phyloP scores from a whole-genome alignment of 208 protist genomes.

The Acanthamoeba sp. region DNA sequence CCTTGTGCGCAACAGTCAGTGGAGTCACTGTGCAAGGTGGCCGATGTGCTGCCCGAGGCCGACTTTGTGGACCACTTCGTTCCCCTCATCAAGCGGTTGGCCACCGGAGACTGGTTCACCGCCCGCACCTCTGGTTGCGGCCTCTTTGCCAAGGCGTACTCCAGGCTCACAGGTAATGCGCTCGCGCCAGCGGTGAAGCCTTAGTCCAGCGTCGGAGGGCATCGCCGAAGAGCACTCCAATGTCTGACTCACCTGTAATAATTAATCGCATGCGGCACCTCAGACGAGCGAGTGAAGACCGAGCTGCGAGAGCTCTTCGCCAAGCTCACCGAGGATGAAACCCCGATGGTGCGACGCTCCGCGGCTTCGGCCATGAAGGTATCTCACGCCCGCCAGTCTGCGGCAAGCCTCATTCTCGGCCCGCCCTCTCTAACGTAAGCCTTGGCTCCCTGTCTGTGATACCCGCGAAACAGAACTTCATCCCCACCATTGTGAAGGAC shows the following conservation, averaged over 20 bases:
- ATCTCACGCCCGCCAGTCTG: no score
- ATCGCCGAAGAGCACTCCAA: no score
- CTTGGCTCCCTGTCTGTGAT: background rate
- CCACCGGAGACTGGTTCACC: conserved; percentile 95
- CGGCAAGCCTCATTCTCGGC: no score
- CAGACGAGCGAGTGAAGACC: conserved; percentile 46
- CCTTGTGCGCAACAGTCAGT: conserved; percentile 84
- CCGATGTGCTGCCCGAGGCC: conserved; percentile 87
- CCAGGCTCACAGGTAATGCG: conserved; percentile 71
- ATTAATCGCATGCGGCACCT: no score
- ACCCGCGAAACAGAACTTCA: conserved; percentile 69
- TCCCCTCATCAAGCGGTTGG: conserved; percentile 92
- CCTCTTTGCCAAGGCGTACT: conserved; percentile 95
- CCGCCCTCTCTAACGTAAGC: background rate
- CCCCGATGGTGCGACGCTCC: conserved; percentile 97
- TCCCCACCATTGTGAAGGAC: conserved; percentile 82
- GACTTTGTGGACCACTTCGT: conserved; percentile 93
- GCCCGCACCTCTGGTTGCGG: conserved; percentile 95
- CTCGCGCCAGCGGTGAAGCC: no score
- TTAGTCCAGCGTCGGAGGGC: no score
- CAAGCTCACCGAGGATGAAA: conserved; percentile 96
- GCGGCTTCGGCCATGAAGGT: conserved; percentile 89
- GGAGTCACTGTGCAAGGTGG: conserved; percentile 88
- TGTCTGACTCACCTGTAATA: no score
- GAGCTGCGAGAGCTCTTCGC: conserved; percentile 82